These are phyloP conservation scores for Pseudocercospora vitis DNA, from an alignment of 2,329 filamentous ascomycete genomes.

Conservation along the genomic window DNA sequence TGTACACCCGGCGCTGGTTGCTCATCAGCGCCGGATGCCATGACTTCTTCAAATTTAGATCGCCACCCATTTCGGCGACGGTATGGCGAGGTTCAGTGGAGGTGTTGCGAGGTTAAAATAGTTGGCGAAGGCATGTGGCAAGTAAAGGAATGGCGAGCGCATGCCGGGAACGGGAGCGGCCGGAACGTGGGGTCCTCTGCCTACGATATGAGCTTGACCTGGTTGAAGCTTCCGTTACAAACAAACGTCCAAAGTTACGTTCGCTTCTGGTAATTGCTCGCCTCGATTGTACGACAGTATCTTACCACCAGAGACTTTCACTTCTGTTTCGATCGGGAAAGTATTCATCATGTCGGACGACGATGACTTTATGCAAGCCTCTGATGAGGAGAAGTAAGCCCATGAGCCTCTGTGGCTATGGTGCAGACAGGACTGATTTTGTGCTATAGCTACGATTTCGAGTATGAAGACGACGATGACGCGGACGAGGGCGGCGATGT, in stretches of 20 bases:
- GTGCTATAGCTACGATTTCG: constrained; percentile 80
- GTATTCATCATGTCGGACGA: constrained; percentile 69
- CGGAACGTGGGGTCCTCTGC: background rate
- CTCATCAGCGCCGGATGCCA: constrained; percentile 89
- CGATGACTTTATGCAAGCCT: constrained; percentile 93
- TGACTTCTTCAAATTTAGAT: constrained; percentile 88
- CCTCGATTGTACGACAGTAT: too few species aligned
- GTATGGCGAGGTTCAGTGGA: background rate
- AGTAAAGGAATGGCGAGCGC: background rate
- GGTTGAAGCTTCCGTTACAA: background rate
- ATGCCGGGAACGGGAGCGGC: background rate
- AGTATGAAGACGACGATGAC: constrained; percentile 92
- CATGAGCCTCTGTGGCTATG: constrained; percentile 15
- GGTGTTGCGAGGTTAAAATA: constrained; percentile 12
- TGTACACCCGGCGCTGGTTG: constrained; percentile 88
- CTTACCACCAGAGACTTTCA: too few species aligned
- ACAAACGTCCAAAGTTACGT: constrained; percentile 1
- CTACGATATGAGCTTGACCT: background rate
- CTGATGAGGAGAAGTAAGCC: constrained; percentile 75
- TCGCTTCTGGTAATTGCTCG: too few species aligned
- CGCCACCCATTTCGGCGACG: constrained; percentile 74
- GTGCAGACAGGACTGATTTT: constrained; percentile 13
- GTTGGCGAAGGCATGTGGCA: constrained; percentile 12
- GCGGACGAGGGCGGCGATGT: constrained; percentile 86
- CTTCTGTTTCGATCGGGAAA: background rate